Conservation (phyloP, 148 eudicot species). For the Cornus suecica region DNA sequence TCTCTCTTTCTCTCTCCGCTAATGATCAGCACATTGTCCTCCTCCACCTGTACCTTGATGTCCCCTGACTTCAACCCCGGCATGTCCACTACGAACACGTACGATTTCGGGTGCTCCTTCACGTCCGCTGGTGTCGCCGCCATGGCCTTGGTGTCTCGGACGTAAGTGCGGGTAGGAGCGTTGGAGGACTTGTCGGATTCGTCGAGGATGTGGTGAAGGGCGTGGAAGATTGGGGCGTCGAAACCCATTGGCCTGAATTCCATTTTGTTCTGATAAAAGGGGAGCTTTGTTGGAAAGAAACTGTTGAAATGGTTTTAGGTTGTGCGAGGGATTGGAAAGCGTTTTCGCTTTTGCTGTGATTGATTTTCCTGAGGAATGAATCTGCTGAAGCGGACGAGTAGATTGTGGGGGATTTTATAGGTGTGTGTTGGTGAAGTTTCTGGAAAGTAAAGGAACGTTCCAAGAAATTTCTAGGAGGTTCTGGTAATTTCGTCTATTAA, state of each 20-base stretch:
- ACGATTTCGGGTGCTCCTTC: slow-evolving; percentile 50
- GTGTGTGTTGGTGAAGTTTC: slow-evolving; percentile 21
- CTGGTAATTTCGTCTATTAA: too few relatives aligned
- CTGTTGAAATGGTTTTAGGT: too few relatives aligned
- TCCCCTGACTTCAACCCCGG: slow-evolving; percentile 62
- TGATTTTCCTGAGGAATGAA: neutral
- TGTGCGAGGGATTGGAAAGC: too few relatives aligned
- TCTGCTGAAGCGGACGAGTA: slow-evolving; percentile 1
- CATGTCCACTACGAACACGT: slow-evolving; percentile 68
- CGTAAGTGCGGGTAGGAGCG: slow-evolving; percentile 47
- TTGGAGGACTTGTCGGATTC: slow-evolving; percentile 26
- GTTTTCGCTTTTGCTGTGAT: too few relatives aligned
- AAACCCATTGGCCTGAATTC: slow-evolving; percentile 48
- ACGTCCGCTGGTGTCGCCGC: slow-evolving; percentile 64
- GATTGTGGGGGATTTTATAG: slow-evolving; percentile 3
- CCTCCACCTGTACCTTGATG: slow-evolving; percentile 62
- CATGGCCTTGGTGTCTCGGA: slow-evolving; percentile 66
- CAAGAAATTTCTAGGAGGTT: slow-evolving; percentile 6
- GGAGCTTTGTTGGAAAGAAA: too few relatives aligned
- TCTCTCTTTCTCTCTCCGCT: slow-evolving; percentile 60
- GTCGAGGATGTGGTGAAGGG: slow-evolving; percentile 48
- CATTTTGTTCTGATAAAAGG: slow-evolving; percentile 39
- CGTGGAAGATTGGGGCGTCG: slow-evolving; percentile 46
- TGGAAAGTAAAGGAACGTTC: slow-evolving; percentile 2
- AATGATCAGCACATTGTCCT: slow-evolving; percentile 55